Evolutionary conservation across 2,329 filamentous ascomycete genomes (phyloP).

Genomic region (Colletotrichum cereale): DNA sequence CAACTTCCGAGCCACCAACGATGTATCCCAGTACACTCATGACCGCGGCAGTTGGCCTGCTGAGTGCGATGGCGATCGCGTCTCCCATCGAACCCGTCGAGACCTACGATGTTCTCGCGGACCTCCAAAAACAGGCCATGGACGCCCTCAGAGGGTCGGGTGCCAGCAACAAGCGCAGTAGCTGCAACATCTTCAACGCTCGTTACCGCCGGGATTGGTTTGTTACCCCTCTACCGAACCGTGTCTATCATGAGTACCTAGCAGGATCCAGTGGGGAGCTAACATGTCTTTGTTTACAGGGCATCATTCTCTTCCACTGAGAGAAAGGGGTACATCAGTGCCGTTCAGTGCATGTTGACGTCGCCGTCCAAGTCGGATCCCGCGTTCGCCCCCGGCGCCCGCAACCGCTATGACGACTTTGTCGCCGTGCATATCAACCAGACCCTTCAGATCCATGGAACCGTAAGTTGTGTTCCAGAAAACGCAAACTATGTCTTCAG

Average conservation of each 20-base stretch:
- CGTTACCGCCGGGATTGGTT: slow-evolving; percentile 37
- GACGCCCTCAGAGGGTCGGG: slow-evolving; percentile 6
- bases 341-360: slow-evolving; percentile 39
- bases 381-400: slow-evolving; percentile 31
- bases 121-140: slow-evolving; percentile 22
- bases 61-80: slow-evolving; percentile 7
- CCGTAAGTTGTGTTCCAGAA: slow-evolving; percentile 6
- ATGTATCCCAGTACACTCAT: slow-evolving; percentile 22
- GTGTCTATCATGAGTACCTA: neutral
- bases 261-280: neutral
- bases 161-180: slow-evolving; percentile 20
- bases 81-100: slow-evolving; percentile 17
- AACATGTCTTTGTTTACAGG: neutral
- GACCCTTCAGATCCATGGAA: slow-evolving; percentile 33
- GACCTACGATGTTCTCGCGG: slow-evolving; percentile 16
- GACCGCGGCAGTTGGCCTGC: slow-evolving; percentile 23
- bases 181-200: slow-evolving; percentile 35
- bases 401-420: slow-evolving; percentile 41
- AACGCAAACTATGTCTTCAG: accelerated
- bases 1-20: neutral
- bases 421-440: slow-evolving; percentile 42
- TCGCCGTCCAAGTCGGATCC: slow-evolving; percentile 30
- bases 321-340: slow-evolving; percentile 39
- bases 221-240: neutral
- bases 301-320: slow-evolving; percentile 32